Percentiles rank a stretch among this genome's conserved stretches.
Evolutionary conservation across 805 yeast species (phyloP).

Genomic region (Saturnispora sekii): DNA sequence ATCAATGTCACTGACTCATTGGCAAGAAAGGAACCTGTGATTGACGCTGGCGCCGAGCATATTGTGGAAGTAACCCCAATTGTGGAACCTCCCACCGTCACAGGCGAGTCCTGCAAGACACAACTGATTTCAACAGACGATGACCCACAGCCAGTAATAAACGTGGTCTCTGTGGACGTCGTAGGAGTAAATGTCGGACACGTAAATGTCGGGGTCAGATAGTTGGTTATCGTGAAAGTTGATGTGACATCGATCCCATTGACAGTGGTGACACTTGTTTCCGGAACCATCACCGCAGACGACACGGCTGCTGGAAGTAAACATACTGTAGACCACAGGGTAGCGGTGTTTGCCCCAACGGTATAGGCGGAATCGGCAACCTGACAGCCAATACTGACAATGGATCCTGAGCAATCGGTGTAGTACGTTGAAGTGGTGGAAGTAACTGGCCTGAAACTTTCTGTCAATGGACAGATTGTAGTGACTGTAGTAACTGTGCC

Average conservation of each 20-base stretch:
- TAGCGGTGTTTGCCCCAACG: conserved; percentile 4
- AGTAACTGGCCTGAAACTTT: conserved; percentile 3
- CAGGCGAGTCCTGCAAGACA: background rate
- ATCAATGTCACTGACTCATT: background rate
- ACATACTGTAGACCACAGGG: conserved; percentile 2
- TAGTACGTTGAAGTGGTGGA: conserved; percentile 1
- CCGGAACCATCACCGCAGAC: background rate
- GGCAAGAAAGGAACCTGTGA: background rate
- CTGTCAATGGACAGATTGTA: conserved; percentile 15
- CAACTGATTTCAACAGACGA: background rate
- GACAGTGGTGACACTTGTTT: background rate
- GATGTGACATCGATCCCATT: conserved; percentile 1
- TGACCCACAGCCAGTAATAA: background rate
- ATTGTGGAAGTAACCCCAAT: conserved; percentile 2
- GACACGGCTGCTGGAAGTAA: background rate
- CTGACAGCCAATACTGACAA: background rate
- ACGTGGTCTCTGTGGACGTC: conserved; percentile 3
- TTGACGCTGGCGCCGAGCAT: background rate
- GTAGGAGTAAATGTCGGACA: conserved; percentile 4
- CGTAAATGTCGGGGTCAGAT: background rate
- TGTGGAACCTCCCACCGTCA: background rate
- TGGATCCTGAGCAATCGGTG: conserved; percentile 3
- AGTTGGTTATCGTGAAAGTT: background rate
- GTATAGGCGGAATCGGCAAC: background rate
- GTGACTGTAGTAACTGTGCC: conserved; percentile 14